Conservation (phyloP, 1,284 basidiomycete species). For the Leccinum cinnamomeum region DNA sequence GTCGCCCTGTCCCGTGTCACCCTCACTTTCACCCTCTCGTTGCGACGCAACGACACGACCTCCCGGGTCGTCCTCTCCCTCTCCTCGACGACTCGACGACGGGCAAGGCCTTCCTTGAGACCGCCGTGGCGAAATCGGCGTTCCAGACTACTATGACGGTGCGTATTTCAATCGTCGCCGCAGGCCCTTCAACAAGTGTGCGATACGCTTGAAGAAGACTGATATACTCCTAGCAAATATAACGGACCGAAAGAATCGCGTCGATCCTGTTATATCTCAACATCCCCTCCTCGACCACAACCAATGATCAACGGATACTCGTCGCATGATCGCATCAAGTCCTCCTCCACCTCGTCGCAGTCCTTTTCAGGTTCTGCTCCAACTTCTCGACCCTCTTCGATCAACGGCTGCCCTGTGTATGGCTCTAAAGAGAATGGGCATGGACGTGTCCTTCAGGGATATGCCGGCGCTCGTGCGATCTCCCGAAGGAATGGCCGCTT, state of each 20-base stretch:
- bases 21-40: too few species aligned
- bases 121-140: conserved; percentile 79
- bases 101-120: too few species aligned
- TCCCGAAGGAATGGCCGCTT: conserved; percentile 68
- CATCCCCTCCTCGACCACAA: conserved; percentile 24
- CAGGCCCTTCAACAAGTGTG: conserved; percentile 73
- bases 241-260: conserved; percentile 54
- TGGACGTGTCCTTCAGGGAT: conserved; percentile 57
- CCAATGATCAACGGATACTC: conserved; percentile 32
- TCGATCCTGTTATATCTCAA: conserved; percentile 51
- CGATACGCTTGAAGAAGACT: conserved; percentile 72
- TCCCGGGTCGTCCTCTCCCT: too few species aligned
- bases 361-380: conserved; percentile 10
- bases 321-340: conserved; percentile 23
- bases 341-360: conserved; percentile 2
- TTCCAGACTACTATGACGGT: conserved; percentile 90
- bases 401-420: conserved; percentile 17
- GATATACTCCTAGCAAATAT: conserved; percentile 84
- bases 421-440: conserved; percentile 16
- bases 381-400: conserved; percentile 12
- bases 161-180: conserved; percentile 32
- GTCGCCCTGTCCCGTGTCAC: too few species aligned
- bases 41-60: too few species aligned
- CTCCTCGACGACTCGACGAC: too few species aligned
- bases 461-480: conserved; percentile 76